These are phyloP conservation scores for Sarocladiaceae sp. DNA, from an alignment of 2,329 filamentous ascomycete genomes.

Conservation along the genomic window DNA sequence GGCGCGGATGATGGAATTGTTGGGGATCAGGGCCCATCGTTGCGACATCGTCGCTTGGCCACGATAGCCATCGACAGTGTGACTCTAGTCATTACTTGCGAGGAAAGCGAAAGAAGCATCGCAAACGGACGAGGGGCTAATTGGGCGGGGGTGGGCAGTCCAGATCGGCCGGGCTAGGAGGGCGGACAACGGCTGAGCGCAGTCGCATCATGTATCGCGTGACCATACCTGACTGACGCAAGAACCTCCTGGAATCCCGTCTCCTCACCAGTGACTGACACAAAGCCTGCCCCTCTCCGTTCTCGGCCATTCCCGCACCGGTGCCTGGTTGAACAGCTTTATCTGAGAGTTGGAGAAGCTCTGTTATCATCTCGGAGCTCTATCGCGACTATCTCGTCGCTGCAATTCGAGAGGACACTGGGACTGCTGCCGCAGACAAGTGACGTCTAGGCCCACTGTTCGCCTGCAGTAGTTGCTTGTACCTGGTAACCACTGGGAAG, in stretches of 20 bases:
- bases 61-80: too few relatives aligned
- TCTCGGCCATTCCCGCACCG: not conserved
- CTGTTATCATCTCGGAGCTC: not conserved
- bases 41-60: not conserved
- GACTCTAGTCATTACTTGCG: not conserved
- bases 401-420: too few relatives aligned
- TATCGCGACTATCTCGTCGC: not conserved
- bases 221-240: slow-evolving; percentile 9
- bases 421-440: not conserved
- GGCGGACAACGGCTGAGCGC: slow-evolving; percentile 3
- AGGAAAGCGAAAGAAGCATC: not conserved
- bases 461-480: slow-evolving; percentile 4
- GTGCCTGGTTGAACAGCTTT: not conserved
- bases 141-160: not conserved
- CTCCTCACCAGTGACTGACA: not conserved
- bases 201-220: slow-evolving; percentile 10
- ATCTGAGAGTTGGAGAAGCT: not conserved
- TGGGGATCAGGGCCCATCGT: not conserved
- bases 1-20: not conserved
- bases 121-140: not conserved
- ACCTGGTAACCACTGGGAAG: not conserved
- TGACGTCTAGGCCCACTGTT: slow-evolving; percentile 4
- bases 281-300: not conserved
- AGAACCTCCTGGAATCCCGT: slow-evolving; percentile 8
- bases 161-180: not conserved